Conservation (phyloP, 2,329 filamentous ascomycete species). For the Diaporthe ampelina region DNA sequence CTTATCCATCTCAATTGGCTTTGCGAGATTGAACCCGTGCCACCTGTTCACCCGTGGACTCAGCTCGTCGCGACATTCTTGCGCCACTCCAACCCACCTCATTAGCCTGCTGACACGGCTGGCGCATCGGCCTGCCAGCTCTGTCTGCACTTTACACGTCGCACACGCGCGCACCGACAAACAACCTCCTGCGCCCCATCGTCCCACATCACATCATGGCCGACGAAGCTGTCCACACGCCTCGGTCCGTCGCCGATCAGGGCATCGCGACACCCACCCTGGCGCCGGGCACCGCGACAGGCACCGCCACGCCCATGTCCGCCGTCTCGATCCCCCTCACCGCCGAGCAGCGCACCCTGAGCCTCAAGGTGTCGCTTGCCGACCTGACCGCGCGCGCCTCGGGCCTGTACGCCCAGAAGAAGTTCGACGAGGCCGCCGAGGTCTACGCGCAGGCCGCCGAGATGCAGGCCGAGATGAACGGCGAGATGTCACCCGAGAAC, state of each 20-base stretch:
- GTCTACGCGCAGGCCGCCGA: conserved; percentile 90
- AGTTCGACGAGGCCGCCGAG: conserved; percentile 88
- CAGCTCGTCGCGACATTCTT: not conserved
- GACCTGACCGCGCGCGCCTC: conserved; percentile 86
- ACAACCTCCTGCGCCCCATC: not conserved
- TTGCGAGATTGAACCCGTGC: not conserved
- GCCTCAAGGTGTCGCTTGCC: conserved; percentile 74
- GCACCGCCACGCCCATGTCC: conserved; percentile 50
- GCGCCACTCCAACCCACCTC: not conserved
- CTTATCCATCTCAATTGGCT: conserved; percentile 32
- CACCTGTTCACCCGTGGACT: not conserved
- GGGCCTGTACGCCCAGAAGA: conserved; percentile 89
- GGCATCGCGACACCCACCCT: conserved; percentile 37
- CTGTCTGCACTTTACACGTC: not conserved
- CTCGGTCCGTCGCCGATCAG: conserved; percentile 33
- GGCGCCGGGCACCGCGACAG: conserved; percentile 47
- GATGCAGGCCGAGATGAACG: conserved; percentile 91
- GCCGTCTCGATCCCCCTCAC: conserved; percentile 47
- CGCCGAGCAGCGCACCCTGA: conserved; percentile 51
- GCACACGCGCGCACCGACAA: conserved; percentile 10
- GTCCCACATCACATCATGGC: conserved; percentile 31
- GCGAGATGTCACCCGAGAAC: conserved; percentile 91
- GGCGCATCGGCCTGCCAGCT: conserved; percentile 7
- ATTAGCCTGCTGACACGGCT: conserved; percentile 1
- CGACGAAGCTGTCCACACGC: conserved; percentile 38